Percentiles rank a stretch among this genome's conserved stretches.
These are phyloP conservation scores for Brachypodium distachyon DNA, from an alignment of 202 grass and related monocot genomes.

Conservation along the genomic window DNA sequence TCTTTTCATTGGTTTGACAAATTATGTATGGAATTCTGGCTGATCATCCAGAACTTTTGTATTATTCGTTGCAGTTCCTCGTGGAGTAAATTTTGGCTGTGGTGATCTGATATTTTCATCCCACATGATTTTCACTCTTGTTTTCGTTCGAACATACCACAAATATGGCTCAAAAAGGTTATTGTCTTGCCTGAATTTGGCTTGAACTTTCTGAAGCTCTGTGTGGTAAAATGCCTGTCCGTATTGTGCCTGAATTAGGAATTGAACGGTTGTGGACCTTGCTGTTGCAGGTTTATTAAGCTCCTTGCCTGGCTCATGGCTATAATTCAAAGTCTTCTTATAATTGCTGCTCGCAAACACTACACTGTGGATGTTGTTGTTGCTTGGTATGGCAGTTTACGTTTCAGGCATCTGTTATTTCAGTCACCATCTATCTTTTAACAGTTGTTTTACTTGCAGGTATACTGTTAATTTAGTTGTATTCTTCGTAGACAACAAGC, in stretches of 20 bases:
- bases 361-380: conserved; percentile 92
- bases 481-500: conserved; percentile 83
- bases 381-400: conserved; percentile 56
- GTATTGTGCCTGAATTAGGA: not conserved
- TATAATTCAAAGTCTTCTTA: conserved; percentile 83
- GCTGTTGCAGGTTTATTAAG: conserved; percentile 62
- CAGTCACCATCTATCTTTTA: not conserved
- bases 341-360: conserved; percentile 92
- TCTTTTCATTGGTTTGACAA: not conserved
- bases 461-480: conserved; percentile 93
- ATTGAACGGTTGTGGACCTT: not conserved
- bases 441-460: conserved; percentile 28
- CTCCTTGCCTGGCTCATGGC: conserved; percentile 72
- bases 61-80: conserved; percentile 68
- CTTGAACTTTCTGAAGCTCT: not conserved
- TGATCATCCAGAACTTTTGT: not conserved
- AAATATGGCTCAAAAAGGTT: conserved; percentile 96
- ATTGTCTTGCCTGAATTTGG: not conserved
- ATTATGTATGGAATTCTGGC: not conserved
- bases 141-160: conserved; percentile 79
- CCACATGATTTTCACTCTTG: conserved; percentile 99
- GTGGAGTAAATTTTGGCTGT: conserved; percentile 80
- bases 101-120: conserved; percentile 99
- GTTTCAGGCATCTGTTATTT: not conserved
- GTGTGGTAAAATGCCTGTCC: not conserved